Base-by-base conservation (phyloP, 75 land plant genomes). In the Adiantum capillusveneris region DNA sequence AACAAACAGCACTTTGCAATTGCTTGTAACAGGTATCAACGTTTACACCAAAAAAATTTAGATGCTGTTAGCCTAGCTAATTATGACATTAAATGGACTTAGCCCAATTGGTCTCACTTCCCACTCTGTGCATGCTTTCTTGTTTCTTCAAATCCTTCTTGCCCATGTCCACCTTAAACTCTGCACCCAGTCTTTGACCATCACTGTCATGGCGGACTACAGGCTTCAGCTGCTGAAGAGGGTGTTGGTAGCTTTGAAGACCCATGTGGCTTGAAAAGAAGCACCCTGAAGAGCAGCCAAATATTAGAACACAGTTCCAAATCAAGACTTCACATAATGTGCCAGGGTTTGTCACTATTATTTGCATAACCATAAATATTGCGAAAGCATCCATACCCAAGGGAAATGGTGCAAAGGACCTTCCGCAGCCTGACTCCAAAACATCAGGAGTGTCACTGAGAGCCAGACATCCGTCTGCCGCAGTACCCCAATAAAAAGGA, bases 371-470 rank as follows among this genome's bases (percentile, higher is more conserved):
- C 29, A 56, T 25, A 25, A 7, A 25, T 28, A 22, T 6, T 2
- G 9, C 18, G 25, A 43, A 13, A 17, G 7, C 1, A 13, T 46
- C 5, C 29, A 28, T 73, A 82, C 85, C 85, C 16, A 59, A 16
- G 0, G 94, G 94, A 31, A 88, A 88, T 11, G 94, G 88, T 29
- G 94, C 94, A 72, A 79, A 91, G 16, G 97, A 91, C 60, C 84
- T 86, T 50, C 81, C 85, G 61, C 97, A 91, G 21, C 85, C 76
- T 19, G 57, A 43, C 65, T 75, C 85, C 37, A 86, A 56, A 43
- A 84, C 69, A 5, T 74, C 79, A 37, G 80, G 29, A 39, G 88
- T 74, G 53, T 91, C 91, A 45, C 82, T 84, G 21, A 91, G 79
- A 9, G 81, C 81, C 17, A 81, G 72, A 26, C 90, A 77, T 1